Conservation (phyloP, 495 filamentous ascomycete species). For the Hypoxylon perforatum region DNA sequence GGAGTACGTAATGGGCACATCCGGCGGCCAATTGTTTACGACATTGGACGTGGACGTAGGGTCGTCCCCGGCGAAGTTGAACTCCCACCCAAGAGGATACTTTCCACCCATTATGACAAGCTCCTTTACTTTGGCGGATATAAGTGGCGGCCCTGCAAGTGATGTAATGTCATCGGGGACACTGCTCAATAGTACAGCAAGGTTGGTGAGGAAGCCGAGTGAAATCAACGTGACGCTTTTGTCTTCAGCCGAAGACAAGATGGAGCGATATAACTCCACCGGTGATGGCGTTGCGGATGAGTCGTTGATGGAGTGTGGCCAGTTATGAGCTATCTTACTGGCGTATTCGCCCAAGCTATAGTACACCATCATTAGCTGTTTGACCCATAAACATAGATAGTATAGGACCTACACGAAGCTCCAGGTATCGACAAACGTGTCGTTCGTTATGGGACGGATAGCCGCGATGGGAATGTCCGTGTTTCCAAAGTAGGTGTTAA, state of each 20-base stretch:
- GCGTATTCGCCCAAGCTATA: constrained; percentile 38
- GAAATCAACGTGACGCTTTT: constrained; percentile 56
- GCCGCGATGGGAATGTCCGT: constrained; percentile 50
- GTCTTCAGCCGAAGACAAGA: constrained; percentile 47
- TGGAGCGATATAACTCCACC: constrained; percentile 55
- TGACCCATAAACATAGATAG: neutral
- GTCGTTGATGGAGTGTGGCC: constrained; percentile 46
- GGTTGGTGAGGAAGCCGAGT: constrained; percentile 57
- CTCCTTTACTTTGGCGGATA: constrained; percentile 55
- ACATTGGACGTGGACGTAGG: constrained; percentile 49
- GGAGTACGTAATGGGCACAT: constrained; percentile 44
- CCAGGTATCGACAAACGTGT: constrained; percentile 55
- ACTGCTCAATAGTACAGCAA: constrained; percentile 55
- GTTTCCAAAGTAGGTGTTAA: constrained; percentile 57
- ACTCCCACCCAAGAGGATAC: constrained; percentile 56
- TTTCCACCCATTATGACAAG: constrained; percentile 60
- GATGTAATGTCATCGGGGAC: constrained; percentile 47
- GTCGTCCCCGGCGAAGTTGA: constrained; percentile 56
- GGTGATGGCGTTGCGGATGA: constrained; percentile 55
- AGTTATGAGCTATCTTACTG: constrained; percentile 57
- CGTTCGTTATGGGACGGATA: constrained; percentile 51
- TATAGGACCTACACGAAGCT: constrained; percentile 47
- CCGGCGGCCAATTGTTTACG: constrained; percentile 53
- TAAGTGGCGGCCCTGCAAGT: constrained; percentile 49
- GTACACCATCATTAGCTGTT: neutral